These are phyloP conservation scores for Talaromyces atroroseus DNA, from an alignment of 2,329 filamentous ascomycete species.

Conservation along the genomic window DNA sequence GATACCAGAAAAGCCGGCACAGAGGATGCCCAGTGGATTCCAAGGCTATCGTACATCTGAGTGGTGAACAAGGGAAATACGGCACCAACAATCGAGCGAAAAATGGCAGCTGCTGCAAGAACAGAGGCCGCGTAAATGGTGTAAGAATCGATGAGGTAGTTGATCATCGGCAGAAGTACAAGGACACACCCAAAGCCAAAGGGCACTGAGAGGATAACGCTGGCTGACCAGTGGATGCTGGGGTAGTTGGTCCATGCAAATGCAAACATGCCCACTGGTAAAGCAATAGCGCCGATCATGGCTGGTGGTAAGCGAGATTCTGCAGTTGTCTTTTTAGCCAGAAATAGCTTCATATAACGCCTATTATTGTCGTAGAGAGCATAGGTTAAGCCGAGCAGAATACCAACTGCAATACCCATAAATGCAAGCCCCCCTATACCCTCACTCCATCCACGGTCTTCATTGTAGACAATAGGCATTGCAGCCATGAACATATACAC, in stretches of 20 bases:
- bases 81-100: slow-evolving; percentile 38
- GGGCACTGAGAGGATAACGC: slow-evolving; percentile 24
- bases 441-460: slow-evolving; percentile 37
- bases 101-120: slow-evolving; percentile 36
- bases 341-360: slow-evolving; percentile 30
- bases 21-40: slow-evolving; percentile 39
- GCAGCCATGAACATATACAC: slow-evolving; percentile 46
- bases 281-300: slow-evolving; percentile 40
- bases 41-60: slow-evolving; percentile 35
- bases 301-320: slow-evolving; percentile 47
- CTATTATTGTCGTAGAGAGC: slow-evolving; percentile 27
- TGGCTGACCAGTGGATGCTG: slow-evolving; percentile 28
- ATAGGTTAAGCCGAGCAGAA: slow-evolving; percentile 27
- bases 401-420: slow-evolving; percentile 35
- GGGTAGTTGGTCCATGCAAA: slow-evolving; percentile 51
- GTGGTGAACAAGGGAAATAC: slow-evolving; percentile 40
- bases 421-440: slow-evolving; percentile 42
- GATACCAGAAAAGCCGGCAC: slow-evolving; percentile 37
- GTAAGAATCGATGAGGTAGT: slow-evolving; percentile 35
- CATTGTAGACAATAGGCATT: slow-evolving; percentile 44
- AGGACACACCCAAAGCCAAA: slow-evolving; percentile 33
- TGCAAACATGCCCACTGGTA: slow-evolving; percentile 51
- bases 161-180: slow-evolving; percentile 29
- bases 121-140: slow-evolving; percentile 32
- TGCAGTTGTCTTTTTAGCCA: slow-evolving; percentile 47